phyloP scores from a whole-genome alignment of 768 basidiomycete genomes.

The Podaxis carcinomalis region DNA sequence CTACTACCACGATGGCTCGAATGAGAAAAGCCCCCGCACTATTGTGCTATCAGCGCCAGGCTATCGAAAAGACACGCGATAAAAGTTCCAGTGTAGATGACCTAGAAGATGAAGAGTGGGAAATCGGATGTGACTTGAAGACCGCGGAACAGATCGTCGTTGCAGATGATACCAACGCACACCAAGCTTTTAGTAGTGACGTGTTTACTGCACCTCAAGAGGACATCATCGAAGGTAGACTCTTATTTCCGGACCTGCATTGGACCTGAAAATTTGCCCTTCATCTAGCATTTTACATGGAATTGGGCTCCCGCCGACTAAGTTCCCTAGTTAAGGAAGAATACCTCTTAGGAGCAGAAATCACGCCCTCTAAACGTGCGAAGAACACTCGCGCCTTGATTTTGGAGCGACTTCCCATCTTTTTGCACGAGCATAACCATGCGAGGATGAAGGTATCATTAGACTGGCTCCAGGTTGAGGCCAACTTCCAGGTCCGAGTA shows the following conservation, averaged over 20 bases:
- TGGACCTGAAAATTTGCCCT: neutral
- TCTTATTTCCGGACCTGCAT: neutral
- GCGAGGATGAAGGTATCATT: constrained; percentile 55
- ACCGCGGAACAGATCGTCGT: constrained; percentile 69
- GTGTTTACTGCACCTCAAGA: constrained; percentile 85
- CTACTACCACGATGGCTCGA: constrained; percentile 43
- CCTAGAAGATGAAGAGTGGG: constrained; percentile 60
- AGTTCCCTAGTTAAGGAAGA: constrained; percentile 75
- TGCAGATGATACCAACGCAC: constrained; percentile 81
- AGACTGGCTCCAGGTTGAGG: constrained; percentile 58
- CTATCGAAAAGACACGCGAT: constrained; percentile 24
- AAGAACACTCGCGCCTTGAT: constrained; percentile 56
- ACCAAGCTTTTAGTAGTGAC: constrained; percentile 73
- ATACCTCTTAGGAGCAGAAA: constrained; percentile 55
- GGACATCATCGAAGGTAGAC: constrained; percentile 78
- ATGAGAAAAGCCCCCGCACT: constrained; percentile 75
- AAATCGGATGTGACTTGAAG: constrained; percentile 67
- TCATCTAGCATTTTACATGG: constrained; percentile 61
- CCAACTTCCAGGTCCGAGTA: constrained; percentile 67
- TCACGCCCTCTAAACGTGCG: constrained; percentile 42
- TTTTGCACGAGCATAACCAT: constrained; percentile 86
- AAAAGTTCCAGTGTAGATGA: constrained; percentile 22
- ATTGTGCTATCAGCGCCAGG: constrained; percentile 65
- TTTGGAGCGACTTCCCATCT: constrained; percentile 82
- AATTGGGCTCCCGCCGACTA: constrained; percentile 72